Conservation (phyloP, 2,329 filamentous ascomycete species). For the Ceratocystis alfenasii region DNA sequence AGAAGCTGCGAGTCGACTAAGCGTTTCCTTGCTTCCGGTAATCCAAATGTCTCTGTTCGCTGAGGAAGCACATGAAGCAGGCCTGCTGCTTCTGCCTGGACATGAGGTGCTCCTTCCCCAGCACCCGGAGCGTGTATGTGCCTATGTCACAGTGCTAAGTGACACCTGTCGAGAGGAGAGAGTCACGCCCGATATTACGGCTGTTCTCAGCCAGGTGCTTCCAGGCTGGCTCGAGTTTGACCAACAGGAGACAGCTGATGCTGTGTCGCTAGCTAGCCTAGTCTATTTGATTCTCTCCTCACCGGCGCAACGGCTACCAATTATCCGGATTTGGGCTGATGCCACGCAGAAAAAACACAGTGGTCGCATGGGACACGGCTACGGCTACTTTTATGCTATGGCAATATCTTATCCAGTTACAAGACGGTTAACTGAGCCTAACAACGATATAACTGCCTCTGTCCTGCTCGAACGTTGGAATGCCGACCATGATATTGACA, state of each 20-base stretch:
- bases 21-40: slow-evolving; percentile 41
- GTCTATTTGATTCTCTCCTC: slow-evolving; percentile 38
- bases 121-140: slow-evolving; percentile 10
- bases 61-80: not conserved
- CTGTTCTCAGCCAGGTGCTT: slow-evolving; percentile 20
- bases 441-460: slow-evolving; percentile 31
- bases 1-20: slow-evolving; percentile 47
- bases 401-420: slow-evolving; percentile 38
- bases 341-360: slow-evolving; percentile 31
- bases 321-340: slow-evolving; percentile 38
- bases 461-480: slow-evolving; percentile 44
- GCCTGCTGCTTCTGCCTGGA: slow-evolving; percentile 4
- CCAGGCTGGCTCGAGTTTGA: slow-evolving; percentile 35
- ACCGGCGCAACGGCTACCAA: slow-evolving; percentile 29
- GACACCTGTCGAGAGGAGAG: not conserved
- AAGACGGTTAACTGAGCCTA: slow-evolving; percentile 4
- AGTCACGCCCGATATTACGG: not conserved
- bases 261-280: slow-evolving; percentile 41
- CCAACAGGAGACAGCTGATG: slow-evolving; percentile 40
- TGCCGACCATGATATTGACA: slow-evolving; percentile 39
- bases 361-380: slow-evolving; percentile 32
- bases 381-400: slow-evolving; percentile 44
- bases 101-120: slow-evolving; percentile 12
- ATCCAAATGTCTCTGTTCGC: slow-evolving; percentile 15
- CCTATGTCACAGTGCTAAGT: slow-evolving; percentile 24